Percentiles rank a stretch among this genome's conserved stretches.
phyloP scores from a whole-genome alignment of 495 filamentous ascomycete genomes.

The Penicillium waksmanii region DNA sequence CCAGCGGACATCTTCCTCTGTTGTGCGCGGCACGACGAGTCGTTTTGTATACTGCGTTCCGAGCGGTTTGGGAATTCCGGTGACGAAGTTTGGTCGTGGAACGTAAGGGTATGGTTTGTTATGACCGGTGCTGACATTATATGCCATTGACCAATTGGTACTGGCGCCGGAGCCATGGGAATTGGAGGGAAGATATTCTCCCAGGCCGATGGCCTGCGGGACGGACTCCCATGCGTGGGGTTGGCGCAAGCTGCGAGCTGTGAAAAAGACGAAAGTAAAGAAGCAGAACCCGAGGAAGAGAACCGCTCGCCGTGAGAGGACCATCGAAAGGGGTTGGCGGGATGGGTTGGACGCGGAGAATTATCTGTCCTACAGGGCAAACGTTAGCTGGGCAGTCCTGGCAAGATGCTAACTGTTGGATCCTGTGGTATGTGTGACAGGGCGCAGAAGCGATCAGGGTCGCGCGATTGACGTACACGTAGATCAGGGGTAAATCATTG shows the following conservation, averaged over 20 bases:
- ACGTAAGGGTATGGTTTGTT: slow-evolving; percentile 31
- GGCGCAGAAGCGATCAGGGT: neutral
- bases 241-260: slow-evolving; percentile 35
- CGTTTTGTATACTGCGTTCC: slow-evolving; percentile 51
- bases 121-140: slow-evolving; percentile 30
- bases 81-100: slow-evolving; percentile 38
- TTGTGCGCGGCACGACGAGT: slow-evolving; percentile 62
- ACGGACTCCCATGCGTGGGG: slow-evolving; percentile 37
- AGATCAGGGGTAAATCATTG: slow-evolving; percentile 11
- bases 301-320: slow-evolving; percentile 41
- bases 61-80: slow-evolving; percentile 47
- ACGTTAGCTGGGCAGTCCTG: slow-evolving; percentile 14
- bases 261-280: slow-evolving; percentile 34
- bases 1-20: slow-evolving; percentile 63
- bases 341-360: slow-evolving; percentile 18
- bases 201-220: slow-evolving; percentile 44
- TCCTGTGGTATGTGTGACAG: neutral
- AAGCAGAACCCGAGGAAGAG: slow-evolving; percentile 45
- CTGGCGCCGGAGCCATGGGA: slow-evolving; percentile 8
- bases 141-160: slow-evolving; percentile 15
- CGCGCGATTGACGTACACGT: neutral
- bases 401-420: slow-evolving; percentile 1
- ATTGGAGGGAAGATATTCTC: slow-evolving; percentile 29
- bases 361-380: slow-evolving; percentile 23
- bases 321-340: slow-evolving; percentile 32